Conservation (phyloP, 1,284 basidiomycete genomes). For the Grifola frondosa region DNA sequence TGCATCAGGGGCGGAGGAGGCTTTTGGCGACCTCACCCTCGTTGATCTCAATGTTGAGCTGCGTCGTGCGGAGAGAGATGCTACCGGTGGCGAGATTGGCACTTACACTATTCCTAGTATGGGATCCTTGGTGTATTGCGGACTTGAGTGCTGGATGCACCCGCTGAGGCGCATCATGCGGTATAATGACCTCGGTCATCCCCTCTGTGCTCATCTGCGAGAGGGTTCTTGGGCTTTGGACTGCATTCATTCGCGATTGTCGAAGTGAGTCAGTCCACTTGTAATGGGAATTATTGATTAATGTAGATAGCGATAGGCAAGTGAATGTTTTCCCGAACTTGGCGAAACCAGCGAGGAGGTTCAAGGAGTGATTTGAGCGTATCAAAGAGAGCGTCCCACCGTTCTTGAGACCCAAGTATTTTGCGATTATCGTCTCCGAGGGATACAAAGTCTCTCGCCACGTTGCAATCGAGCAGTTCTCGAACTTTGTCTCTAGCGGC, state of each 20-base stretch:
- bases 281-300: slow-evolving; percentile 9
- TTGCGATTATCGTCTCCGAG: slow-evolving; percentile 82
- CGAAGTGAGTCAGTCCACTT: slow-evolving; percentile 50
- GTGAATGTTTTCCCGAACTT: slow-evolving; percentile 63
- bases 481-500: slow-evolving; percentile 80
- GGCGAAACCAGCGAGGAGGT: slow-evolving; percentile 71
- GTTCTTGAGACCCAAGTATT: slow-evolving; percentile 92
- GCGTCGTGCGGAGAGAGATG: slow-evolving; percentile 83
- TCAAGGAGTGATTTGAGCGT: slow-evolving; percentile 78
- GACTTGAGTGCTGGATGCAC: slow-evolving; percentile 94
- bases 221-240: slow-evolving; percentile 87
- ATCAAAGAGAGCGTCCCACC: slow-evolving; percentile 72
- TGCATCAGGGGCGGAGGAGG: slow-evolving; percentile 62
- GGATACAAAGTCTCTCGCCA: slow-evolving; percentile 86
- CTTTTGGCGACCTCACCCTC: slow-evolving; percentile 70
- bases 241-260: slow-evolving; percentile 72
- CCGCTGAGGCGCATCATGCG: slow-evolving; percentile 76
- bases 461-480: slow-evolving; percentile 79
- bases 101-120: slow-evolving; percentile 75
- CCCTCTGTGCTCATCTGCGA: slow-evolving; percentile 82
- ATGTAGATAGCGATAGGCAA: too few relatives aligned
- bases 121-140: slow-evolving; percentile 81
- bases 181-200: slow-evolving; percentile 87
- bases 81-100: slow-evolving; percentile 70
- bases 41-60: slow-evolving; percentile 86